These are phyloP conservation scores for Mucor sp. DNA, from an alignment of 371 early-diverging fungal genomes.

Conservation along the genomic window DNA sequence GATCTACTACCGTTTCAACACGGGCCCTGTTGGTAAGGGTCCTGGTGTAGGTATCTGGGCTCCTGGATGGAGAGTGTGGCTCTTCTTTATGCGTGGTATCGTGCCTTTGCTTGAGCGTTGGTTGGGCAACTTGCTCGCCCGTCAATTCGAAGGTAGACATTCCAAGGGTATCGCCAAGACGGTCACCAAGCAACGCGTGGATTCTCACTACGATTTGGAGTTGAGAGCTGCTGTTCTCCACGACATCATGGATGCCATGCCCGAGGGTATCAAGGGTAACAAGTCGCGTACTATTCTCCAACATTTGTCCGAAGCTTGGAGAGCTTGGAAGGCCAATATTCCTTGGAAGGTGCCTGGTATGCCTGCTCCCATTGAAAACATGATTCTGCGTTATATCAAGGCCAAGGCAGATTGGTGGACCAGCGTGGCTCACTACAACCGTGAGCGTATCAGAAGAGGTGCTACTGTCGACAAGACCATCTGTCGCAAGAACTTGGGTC, in stretches of 20 bases:
- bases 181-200: constrained; percentile 99
- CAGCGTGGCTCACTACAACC: constrained; percentile 95
- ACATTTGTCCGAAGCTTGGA: constrained; percentile 98
- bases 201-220: constrained; percentile 97
- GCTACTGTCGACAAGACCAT: constrained; percentile 99
- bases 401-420: constrained; percentile 99
- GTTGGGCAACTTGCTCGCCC: constrained; percentile 96
- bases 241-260: constrained; percentile 98
- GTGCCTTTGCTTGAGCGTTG: constrained; percentile 97
- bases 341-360: constrained; percentile 99
- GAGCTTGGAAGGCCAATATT: constrained; percentile 98
- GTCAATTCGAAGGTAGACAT: constrained; percentile 98
- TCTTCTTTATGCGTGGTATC: constrained; percentile 98
- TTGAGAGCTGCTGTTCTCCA: constrained; percentile 96
- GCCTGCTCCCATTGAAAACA: constrained; percentile 97
- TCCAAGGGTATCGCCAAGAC: constrained; percentile 97
- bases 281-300: constrained; percentile 96
- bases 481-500: constrained; percentile 97
- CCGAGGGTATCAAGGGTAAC: constrained; percentile 95
- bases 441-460: constrained; percentile 98
- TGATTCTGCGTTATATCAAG: constrained; percentile 98
- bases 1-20: constrained; percentile 95
- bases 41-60: constrained; percentile 99
- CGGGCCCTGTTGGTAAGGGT: constrained; percentile 96
- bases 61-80: constrained; percentile 99